Percentiles rank a stretch among this genome's conserved stretches.
Evolutionary conservation across 23 red algal genomes (phyloP).

Genomic region (Gracilaria domingensis): DNA sequence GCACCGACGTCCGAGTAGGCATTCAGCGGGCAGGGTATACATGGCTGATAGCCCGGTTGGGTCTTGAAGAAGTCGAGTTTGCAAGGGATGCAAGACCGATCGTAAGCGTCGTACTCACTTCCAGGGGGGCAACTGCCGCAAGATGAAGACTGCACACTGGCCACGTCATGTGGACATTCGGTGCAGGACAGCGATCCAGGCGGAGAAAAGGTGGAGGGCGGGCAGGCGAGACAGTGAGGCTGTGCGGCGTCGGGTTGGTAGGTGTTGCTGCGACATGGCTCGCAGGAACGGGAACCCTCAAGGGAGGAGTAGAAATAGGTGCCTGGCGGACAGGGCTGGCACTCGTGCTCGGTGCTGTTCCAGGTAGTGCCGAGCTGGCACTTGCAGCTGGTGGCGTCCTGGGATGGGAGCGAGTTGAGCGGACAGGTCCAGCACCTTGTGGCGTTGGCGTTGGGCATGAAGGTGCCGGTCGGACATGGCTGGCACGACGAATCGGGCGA

Average conservation of each 20-base stretch:
- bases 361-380: slow-evolving; percentile 1
- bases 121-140: slow-evolving; percentile 22
- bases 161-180: neutral
- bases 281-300: neutral
- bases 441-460: slow-evolving; percentile 36
- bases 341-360: neutral
- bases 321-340: neutral
- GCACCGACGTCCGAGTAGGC: slow-evolving; percentile 12
- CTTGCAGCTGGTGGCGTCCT: neutral
- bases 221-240: slow-evolving; percentile 22
- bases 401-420: neutral
- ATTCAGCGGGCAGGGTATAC: slow-evolving; percentile 8
- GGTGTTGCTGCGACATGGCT: neutral
- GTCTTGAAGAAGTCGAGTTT: slow-evolving; percentile 6
- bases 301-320: neutral
- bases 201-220: neutral
- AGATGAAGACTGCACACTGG: neutral
- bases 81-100: slow-evolving; percentile 16
- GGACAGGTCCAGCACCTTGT: slow-evolving; percentile 8
- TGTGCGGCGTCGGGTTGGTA: slow-evolving; percentile 18
- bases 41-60: neutral
- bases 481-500: slow-evolving; percentile 10
- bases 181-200: neutral
- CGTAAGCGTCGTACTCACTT: slow-evolving; percentile 8
- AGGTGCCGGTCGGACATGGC: neutral